Percentiles rank a stretch among this genome's conserved stretches.
These are phyloP conservation scores for Plasmodium chabaudi DNA, from an alignment of 169 alveolate genomes.

Conservation along the genomic window DNA sequence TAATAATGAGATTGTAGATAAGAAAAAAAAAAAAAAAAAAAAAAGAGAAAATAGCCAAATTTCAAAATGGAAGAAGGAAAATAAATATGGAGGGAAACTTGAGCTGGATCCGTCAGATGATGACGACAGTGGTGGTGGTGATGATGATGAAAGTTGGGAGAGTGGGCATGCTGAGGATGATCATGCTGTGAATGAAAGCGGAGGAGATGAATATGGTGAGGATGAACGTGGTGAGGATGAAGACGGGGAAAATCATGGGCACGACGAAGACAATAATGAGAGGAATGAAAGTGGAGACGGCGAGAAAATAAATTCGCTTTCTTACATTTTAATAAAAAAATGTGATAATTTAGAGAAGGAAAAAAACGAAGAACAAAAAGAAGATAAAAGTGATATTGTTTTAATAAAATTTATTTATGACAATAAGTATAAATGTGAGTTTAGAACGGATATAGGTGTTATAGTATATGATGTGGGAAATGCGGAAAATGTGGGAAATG, in stretches of 20 bases:
- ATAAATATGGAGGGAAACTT: background rate
- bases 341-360: background rate
- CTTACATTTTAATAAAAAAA: constrained; percentile 14
- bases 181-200: background rate
- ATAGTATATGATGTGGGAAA: constrained; percentile 15
- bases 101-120: background rate
- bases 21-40: constrained; percentile 6
- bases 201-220: background rate
- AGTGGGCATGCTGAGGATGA: background rate
- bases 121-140: background rate
- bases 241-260: background rate
- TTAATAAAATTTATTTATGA: constrained; percentile 52
- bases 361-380: background rate
- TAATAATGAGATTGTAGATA: background rate
- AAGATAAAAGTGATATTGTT: constrained; percentile 5
- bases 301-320: constrained; percentile 14
- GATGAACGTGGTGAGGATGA: background rate
- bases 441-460: constrained; percentile 69
- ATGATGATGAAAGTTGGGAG: background rate
- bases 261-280: background rate
- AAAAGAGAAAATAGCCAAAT: background rate
- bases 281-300: background rate
- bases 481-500: background rate
- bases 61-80: background rate
- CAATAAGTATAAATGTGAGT: constrained; percentile 43